These are phyloP conservation scores for Cordyceps tenuipes DNA, from an alignment of 2,329 filamentous ascomycete genomes.

Conservation along the genomic window DNA sequence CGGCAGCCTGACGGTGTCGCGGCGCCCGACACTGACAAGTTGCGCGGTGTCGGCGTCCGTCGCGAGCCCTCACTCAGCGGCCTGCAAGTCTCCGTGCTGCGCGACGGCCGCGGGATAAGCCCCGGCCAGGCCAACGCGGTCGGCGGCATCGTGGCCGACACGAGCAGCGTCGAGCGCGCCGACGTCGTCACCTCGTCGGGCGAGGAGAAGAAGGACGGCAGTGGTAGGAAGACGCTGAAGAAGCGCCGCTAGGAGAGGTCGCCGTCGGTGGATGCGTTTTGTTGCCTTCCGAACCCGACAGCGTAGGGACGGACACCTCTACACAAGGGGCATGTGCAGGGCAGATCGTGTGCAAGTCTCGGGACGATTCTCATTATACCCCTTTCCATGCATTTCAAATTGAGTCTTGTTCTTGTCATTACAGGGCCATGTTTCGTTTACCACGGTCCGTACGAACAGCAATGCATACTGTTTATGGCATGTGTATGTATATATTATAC, in stretches of 20 bases:
- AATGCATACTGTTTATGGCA: too few relatives aligned
- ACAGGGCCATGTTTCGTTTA: background rate
- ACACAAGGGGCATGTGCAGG: background rate
- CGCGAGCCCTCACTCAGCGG: conserved; percentile 3
- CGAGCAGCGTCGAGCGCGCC: conserved; percentile 3
- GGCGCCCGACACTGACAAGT: conserved; percentile 1
- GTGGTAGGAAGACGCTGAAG: conserved; percentile 3
- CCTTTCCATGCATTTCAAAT: background rate
- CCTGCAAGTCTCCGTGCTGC: conserved; percentile 4
- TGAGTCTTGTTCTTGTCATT: background rate
- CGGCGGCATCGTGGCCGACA: conserved; percentile 2
- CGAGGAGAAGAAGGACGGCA: conserved; percentile 3
- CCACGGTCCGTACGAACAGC: background rate
- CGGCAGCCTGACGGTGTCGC: too few relatives aligned
- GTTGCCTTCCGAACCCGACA: background rate
- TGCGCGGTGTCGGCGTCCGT: conserved; percentile 8
- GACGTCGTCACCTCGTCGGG: conserved; percentile 7
- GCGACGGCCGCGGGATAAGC: conserved; percentile 11
- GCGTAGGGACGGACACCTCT: background rate
- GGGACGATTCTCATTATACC: background rate
- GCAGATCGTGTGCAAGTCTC: background rate
- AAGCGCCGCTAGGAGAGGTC: conserved; percentile 8
- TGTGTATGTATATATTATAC: background rate
- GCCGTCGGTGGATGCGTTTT: background rate
- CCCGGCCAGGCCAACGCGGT: conserved; percentile 9